phyloP scores from a whole-genome alignment of 208 protist genomes.

The Acanthamoeba pearcei region DNA sequence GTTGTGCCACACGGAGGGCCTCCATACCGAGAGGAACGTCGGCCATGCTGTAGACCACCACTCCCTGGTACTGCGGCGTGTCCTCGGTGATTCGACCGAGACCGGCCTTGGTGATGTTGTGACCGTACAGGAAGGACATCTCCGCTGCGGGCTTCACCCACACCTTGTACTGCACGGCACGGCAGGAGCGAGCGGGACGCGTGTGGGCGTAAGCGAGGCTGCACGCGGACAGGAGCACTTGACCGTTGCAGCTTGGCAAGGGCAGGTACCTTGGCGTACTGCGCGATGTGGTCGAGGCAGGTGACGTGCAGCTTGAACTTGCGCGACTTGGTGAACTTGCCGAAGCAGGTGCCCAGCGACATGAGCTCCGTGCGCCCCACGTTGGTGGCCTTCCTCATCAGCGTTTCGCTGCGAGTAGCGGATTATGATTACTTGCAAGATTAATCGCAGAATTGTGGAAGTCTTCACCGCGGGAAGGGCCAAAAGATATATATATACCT shows the following conservation, averaged over 20 bases:
- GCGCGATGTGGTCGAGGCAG: conserved; percentile 91
- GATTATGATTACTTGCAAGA: not conserved
- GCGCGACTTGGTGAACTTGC: conserved; percentile 92
- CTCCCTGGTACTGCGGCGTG: conserved; percentile 97
- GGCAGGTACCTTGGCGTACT: conserved; percentile 88
- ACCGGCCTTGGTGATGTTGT: conserved; percentile 98
- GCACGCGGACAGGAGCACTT: too few relatives aligned
- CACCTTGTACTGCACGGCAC: conserved; percentile 95
- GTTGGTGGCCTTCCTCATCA: conserved; percentile 84
- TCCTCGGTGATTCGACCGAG: conserved; percentile 98
- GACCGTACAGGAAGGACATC: conserved; percentile 99
- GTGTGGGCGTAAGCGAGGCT: conserved; percentile 12
- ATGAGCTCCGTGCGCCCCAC: conserved; percentile 88
- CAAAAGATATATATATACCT: conserved; percentile 26
- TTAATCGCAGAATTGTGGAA: not conserved
- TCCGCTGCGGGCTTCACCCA: conserved; percentile 99
- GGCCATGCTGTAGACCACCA: conserved; percentile 98
- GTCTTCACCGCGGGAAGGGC: too few relatives aligned
- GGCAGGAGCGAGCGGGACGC: conserved; percentile 11
- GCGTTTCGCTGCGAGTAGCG: conserved; percentile 67
- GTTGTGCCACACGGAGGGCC: not conserved
- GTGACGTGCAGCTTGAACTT: conserved; percentile 94
- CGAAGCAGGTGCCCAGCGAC: conserved; percentile 91
- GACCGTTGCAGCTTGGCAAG: not conserved
- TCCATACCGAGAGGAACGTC: conserved; percentile 95